phyloP scores from a whole-genome alignment of 2,329 filamentous ascomycete genomes.

The Nemania sp. region DNA sequence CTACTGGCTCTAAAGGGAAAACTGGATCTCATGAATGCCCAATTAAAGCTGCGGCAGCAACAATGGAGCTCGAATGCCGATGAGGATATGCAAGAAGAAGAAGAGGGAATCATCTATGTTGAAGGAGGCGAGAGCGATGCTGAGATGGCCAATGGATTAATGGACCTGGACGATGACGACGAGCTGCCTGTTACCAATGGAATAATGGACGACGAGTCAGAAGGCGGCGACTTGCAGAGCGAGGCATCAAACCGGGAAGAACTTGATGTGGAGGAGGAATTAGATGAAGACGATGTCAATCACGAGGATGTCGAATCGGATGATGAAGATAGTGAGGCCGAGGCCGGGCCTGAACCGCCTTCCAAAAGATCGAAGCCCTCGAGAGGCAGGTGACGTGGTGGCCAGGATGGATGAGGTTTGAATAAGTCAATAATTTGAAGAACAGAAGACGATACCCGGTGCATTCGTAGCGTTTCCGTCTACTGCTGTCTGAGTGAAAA shows the following conservation, averaged over 20 bases:
- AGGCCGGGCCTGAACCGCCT: constrained; percentile 51
- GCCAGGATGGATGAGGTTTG: constrained; percentile 28
- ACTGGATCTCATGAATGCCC: constrained; percentile 88
- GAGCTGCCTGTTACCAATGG: constrained; percentile 60
- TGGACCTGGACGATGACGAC: constrained; percentile 62
- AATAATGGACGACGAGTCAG: constrained; percentile 59
- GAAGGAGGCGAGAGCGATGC: constrained; percentile 73
- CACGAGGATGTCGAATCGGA: constrained; percentile 64
- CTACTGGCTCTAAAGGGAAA: constrained; percentile 91
- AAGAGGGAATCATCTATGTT: constrained; percentile 79
- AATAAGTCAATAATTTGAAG: constrained; percentile 22
- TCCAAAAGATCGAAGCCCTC: constrained; percentile 45
- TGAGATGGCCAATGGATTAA: constrained; percentile 46
- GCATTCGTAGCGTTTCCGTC: neutral
- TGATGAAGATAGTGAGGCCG: constrained; percentile 56
- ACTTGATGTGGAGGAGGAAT: constrained; percentile 52
- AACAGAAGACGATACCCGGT: constrained; percentile 34
- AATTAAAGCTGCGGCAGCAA: constrained; percentile 79
- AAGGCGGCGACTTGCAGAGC: constrained; percentile 56
- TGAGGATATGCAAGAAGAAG: constrained; percentile 58
- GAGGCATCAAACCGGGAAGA: constrained; percentile 49
- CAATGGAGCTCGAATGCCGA: constrained; percentile 60
- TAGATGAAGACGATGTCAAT: constrained; percentile 63
- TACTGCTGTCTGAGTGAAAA: neutral
- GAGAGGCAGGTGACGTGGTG: constrained; percentile 42